A percentile compares a stretch with the other conserved stretches of the same genome.
These are phyloP conservation scores for Iris macrosiphon DNA, from an alignment of 106 monocot species.

Conservation along the genomic window DNA sequence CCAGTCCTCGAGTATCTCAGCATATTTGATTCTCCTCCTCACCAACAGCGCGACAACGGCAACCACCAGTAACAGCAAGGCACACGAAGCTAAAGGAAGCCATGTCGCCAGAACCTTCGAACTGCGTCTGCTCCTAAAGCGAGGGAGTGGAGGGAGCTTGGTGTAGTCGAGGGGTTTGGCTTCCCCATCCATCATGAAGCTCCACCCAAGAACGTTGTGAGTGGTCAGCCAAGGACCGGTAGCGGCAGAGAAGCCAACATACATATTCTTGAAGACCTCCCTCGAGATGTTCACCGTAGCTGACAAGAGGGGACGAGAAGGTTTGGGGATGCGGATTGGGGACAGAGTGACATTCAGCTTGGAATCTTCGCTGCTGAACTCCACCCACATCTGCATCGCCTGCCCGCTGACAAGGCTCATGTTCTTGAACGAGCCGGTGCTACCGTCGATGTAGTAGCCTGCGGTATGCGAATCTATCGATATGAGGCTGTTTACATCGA, in stretches of 20 bases:
- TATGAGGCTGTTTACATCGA: too few species aligned
- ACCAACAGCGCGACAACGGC: neutral
- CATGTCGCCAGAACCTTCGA: too few species aligned
- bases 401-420: slow-evolving; percentile 12
- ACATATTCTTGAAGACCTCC: slow-evolving; percentile 14
- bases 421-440: neutral
- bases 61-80: neutral
- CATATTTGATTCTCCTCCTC: neutral
- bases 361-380: neutral
- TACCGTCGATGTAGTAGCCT: neutral
- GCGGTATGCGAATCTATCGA: neutral
- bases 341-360: slow-evolving; percentile 21
- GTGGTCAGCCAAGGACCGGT: neutral
- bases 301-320: slow-evolving; percentile 17
- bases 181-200: slow-evolving; percentile 16
- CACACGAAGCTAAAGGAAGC: too few species aligned
- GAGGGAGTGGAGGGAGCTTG: neutral
- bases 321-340: slow-evolving; percentile 11
- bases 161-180: slow-evolving; percentile 3
- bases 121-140: too few species aligned
- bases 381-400: too few species aligned
- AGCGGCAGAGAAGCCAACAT: slow-evolving; percentile 23
- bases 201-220: too few species aligned
- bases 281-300: slow-evolving; percentile 10
- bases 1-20: neutral